These are phyloP conservation scores for Suhomyces vadensis DNA, from an alignment of 805 yeast genomes.

Conservation along the genomic window DNA sequence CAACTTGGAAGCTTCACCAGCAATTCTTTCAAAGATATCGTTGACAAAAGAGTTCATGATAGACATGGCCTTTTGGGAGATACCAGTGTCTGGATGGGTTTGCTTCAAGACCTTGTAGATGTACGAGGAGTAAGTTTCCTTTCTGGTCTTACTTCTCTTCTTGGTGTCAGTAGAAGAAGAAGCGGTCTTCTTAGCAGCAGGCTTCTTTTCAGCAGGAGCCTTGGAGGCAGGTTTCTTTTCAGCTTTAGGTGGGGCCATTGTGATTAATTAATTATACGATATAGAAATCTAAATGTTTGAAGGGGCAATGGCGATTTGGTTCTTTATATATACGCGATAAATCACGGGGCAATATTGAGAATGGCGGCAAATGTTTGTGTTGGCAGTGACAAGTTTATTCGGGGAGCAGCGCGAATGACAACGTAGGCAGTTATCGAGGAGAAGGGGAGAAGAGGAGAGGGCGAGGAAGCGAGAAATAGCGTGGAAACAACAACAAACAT, in stretches of 20 bases:
- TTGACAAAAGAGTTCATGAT: constrained; percentile 98
- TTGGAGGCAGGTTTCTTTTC: constrained; percentile 87
- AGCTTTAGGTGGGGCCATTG: constrained; percentile 42
- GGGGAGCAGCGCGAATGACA: constrained; percentile 1
- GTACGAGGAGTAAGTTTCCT: constrained; percentile 97
- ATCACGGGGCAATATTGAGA: constrained; percentile 4
- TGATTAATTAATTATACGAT: constrained; percentile 9
- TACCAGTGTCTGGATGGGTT: constrained; percentile 99
- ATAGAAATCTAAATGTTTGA: background rate
- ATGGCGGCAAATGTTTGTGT: constrained; percentile 2
- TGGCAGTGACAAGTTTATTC: background rate
- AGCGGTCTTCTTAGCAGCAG: constrained; percentile 88
- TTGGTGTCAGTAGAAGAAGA: constrained; percentile 74
- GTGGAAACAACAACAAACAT: constrained; percentile 3
- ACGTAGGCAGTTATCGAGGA: background rate
- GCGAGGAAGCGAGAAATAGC: constrained; percentile 3
- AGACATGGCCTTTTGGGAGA: constrained; percentile 97
- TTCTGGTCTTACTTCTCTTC: constrained; percentile 94
- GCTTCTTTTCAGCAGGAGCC: constrained; percentile 96
- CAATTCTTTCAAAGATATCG: constrained; percentile 97
- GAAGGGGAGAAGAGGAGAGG: constrained; percentile 5
- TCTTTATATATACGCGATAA: constrained; percentile 7
- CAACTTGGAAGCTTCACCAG: constrained; percentile 95
- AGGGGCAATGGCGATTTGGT: constrained; percentile 5
- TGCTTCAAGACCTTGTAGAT: constrained; percentile 98